Evolutionary conservation across 306 rosid genomes (phyloP).

Genomic region (Acacia confusa): DNA sequence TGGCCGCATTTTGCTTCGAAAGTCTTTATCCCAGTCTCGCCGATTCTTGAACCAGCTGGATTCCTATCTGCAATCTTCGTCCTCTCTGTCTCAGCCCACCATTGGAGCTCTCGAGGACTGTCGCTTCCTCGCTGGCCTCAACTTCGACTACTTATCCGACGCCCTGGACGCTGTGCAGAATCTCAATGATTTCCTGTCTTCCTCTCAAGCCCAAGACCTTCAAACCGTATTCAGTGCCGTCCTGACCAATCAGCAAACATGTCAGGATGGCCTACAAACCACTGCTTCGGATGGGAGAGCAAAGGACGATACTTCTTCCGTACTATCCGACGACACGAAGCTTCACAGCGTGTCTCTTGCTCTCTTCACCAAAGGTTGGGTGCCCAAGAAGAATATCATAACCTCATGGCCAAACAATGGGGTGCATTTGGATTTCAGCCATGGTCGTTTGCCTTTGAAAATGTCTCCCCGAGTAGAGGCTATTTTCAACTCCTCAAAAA

Average conservation of each 20-base stretch:
- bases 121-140: slow-evolving; percentile 45
- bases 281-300: slow-evolving; percentile 51
- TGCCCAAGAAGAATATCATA: slow-evolving; percentile 42
- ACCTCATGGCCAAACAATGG: slow-evolving; percentile 43
- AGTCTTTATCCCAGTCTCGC: slow-evolving; percentile 60
- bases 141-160: slow-evolving; percentile 48
- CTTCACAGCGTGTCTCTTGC: slow-evolving; percentile 67
- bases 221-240: slow-evolving; percentile 63
- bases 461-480: slow-evolving; percentile 49
- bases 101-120: slow-evolving; percentile 75
- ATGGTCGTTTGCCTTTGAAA: slow-evolving; percentile 57
- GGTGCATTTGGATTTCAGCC: slow-evolving; percentile 38
- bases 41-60: slow-evolving; percentile 44
- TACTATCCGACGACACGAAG: slow-evolving; percentile 57
- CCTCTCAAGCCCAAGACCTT: slow-evolving; percentile 54
- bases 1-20: slow-evolving; percentile 53
- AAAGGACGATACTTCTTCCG: slow-evolving; percentile 35
- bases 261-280: slow-evolving; percentile 63
- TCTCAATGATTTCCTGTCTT: slow-evolving; percentile 35
- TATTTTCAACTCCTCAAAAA: slow-evolving; percentile 49
- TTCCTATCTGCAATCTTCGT: slow-evolving; percentile 35
- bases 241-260: slow-evolving; percentile 75
- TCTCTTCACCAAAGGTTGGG: slow-evolving; percentile 63
- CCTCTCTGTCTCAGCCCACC: slow-evolving; percentile 47
- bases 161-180: slow-evolving; percentile 38